Evolutionary conservation across 768 basidiomycete genomes (phyloP).

Genomic region (Lactarius sp.): DNA sequence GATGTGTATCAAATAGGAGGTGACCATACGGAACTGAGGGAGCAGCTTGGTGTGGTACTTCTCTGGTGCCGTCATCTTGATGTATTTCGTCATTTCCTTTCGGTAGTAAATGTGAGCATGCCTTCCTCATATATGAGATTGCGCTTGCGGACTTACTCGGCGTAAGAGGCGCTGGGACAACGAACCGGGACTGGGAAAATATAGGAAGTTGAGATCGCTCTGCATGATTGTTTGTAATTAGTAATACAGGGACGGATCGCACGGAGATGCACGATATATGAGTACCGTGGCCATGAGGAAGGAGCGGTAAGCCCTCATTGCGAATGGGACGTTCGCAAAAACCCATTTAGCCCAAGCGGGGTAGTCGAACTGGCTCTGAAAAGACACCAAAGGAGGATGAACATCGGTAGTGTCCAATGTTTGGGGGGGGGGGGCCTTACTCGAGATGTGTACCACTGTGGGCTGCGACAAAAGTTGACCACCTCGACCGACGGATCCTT

Average conservation of each 20-base stretch:
- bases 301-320: conserved; percentile 45
- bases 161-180: neutral
- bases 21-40: conserved; percentile 46
- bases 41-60: conserved; percentile 34
- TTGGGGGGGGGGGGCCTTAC: conserved; percentile 31
- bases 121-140: neutral
- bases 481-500: conserved; percentile 45
- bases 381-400: neutral
- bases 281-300: conserved; percentile 45
- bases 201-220: neutral
- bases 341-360: conserved; percentile 45
- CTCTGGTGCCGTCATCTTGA: conserved; percentile 42
- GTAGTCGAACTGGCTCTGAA: conserved; percentile 40
- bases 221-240: neutral
- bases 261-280: neutral
- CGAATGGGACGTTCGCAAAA: conserved; percentile 49
- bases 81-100: conserved; percentile 43
- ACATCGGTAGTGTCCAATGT: no score
- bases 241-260: neutral
- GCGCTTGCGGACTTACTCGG: conserved; percentile 3
- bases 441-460: conserved; percentile 52
- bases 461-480: conserved; percentile 52
- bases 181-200: conserved; percentile 7
- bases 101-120: neutral
- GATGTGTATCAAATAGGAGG: neutral